Conservation (phyloP, 75 land plant genomes). For the Sequoiadendron giganteum region DNA sequence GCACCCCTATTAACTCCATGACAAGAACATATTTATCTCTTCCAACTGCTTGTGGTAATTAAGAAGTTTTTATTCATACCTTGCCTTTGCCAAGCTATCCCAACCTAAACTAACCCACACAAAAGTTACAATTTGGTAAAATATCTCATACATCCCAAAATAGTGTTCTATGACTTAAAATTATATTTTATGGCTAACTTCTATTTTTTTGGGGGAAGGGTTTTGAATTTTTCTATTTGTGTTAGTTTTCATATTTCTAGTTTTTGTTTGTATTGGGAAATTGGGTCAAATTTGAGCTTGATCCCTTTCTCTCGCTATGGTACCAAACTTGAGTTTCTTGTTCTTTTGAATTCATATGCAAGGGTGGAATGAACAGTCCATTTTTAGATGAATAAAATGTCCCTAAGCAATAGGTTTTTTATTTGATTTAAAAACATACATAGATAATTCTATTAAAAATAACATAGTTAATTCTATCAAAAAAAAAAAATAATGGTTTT, state of each 20-base stretch:
- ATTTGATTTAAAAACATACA: too few relatives aligned
- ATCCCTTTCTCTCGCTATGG: too few relatives aligned
- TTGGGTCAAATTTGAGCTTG: background rate
- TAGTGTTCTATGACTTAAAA: background rate
- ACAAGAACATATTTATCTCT: constrained; percentile 16
- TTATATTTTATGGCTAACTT: background rate
- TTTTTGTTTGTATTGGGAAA: background rate
- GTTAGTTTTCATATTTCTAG: too few relatives aligned
- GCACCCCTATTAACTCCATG: background rate
- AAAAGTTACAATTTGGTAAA: constrained; percentile 40
- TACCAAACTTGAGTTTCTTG: too few relatives aligned
- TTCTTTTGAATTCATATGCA: too few relatives aligned
- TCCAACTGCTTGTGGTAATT: constrained; percentile 16
- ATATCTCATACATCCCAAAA: background rate
- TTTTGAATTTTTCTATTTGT: too few relatives aligned
- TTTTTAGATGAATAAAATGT: too few relatives aligned
- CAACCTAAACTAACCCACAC: background rate
- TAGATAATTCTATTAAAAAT: too few relatives aligned
- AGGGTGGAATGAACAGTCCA: background rate
- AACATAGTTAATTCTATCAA: too few relatives aligned
- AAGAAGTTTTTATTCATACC: background rate
- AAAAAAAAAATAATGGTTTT: too few relatives aligned
- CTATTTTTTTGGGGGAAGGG: too few relatives aligned
- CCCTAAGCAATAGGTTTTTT: background rate
- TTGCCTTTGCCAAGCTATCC: background rate